These are phyloP conservation scores for Colletotrichum cereale DNA, from an alignment of 2,329 filamentous ascomycete species.

Conservation along the genomic window DNA sequence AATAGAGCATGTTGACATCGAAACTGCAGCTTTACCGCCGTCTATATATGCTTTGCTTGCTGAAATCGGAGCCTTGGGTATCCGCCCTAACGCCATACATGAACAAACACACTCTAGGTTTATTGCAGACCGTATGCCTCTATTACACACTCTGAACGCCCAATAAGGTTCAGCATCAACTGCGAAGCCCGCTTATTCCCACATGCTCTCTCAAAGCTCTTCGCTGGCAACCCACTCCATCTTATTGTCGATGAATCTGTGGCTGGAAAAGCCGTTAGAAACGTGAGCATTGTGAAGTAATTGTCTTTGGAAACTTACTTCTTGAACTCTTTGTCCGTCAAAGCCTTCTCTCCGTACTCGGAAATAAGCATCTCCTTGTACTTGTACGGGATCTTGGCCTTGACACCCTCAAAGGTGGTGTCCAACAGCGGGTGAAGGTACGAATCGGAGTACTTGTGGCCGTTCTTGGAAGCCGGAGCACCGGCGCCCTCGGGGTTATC, in stretches of 20 bases:
- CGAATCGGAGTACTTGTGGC: constrained; percentile 64
- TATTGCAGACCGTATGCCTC: neutral
- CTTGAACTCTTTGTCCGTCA: constrained; percentile 65
- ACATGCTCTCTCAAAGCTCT: constrained; percentile 8
- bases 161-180: neutral
- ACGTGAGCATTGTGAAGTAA: neutral
- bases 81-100: constrained; percentile 33
- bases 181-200: neutral
- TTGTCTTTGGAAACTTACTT: constrained; percentile 55
- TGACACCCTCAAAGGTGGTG: constrained; percentile 75
- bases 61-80: constrained; percentile 28
- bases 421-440: constrained; percentile 78
- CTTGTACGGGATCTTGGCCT: constrained; percentile 74
- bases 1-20: neutral
- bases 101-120: neutral
- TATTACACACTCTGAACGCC: constrained; percentile 12
- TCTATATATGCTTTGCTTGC: neutral
- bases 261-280: constrained; percentile 47
- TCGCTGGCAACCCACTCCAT: constrained; percentile 49
- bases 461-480: constrained; percentile 64
- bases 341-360: constrained; percentile 67
- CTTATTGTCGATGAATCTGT: constrained; percentile 55
- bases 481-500: constrained; percentile 57
- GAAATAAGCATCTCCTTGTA: constrained; percentile 70
- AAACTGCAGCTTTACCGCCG: neutral